phyloP scores from a whole-genome alignment of 495 filamentous ascomycete genomes.

The Podospora comata region DNA sequence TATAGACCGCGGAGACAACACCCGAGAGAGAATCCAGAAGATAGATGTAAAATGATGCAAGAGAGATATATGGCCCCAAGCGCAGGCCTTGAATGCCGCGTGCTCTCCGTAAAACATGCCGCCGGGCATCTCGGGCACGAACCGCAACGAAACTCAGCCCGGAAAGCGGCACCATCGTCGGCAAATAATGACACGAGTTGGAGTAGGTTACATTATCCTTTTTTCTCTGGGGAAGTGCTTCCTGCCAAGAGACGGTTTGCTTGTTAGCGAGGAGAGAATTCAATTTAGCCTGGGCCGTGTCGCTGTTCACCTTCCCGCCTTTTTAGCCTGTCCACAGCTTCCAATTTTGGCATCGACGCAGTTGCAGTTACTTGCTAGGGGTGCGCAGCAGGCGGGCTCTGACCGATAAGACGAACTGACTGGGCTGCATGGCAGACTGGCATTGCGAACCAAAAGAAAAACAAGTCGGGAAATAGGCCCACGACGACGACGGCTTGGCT shows the following conservation, averaged over 20 bases:
- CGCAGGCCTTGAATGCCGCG: neutral
- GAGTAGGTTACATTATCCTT: slow-evolving; percentile 6
- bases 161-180: slow-evolving; percentile 9
- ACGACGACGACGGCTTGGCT: neutral
- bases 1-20: neutral
- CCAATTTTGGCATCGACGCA: slow-evolving; percentile 21
- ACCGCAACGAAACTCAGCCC: neutral
- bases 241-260: neutral
- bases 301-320: slow-evolving; percentile 14
- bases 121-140: slow-evolving; percentile 7
- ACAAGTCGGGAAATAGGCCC: slow-evolving; percentile 2
- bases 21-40: neutral
- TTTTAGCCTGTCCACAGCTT: slow-evolving; percentile 25
- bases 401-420: neutral
- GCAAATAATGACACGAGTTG: slow-evolving; percentile 7
- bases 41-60: neutral
- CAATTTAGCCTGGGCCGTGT: slow-evolving; percentile 12
- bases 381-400: neutral
- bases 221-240: slow-evolving; percentile 3
- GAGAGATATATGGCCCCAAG: neutral
- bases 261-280: slow-evolving; percentile 7
- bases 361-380: neutral
- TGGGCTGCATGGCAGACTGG: slow-evolving; percentile 10
- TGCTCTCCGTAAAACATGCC: neutral
- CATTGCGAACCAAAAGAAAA: slow-evolving; percentile 12